Conservation (phyloP, 2,329 filamentous ascomycete species). For the Ophiocordyceps robertsii region DNA sequence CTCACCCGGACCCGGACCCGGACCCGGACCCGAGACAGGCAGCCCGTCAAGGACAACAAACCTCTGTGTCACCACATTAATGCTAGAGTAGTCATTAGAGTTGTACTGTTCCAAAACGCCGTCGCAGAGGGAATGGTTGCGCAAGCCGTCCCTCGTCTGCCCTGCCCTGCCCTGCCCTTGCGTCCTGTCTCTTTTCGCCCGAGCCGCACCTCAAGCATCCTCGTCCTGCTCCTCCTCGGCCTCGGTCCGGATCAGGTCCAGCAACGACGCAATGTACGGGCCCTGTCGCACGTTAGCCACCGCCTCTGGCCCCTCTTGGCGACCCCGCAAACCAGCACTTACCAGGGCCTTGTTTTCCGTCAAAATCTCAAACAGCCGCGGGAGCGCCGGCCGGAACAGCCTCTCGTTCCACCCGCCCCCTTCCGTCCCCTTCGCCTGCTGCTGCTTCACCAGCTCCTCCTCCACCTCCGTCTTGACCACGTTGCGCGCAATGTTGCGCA, state of each 20-base stretch:
- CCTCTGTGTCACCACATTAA: no score
- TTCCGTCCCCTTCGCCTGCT: constrained; percentile 28
- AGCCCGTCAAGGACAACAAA: no score
- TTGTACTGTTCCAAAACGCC: background rate
- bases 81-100: background rate
- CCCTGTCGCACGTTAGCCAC: constrained; percentile 15
- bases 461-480: constrained; percentile 47
- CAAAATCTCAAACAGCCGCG: constrained; percentile 54
- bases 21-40: no score
- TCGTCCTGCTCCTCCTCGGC: constrained; percentile 10
- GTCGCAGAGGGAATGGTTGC: background rate
- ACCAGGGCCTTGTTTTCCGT: constrained; percentile 53
- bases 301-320: background rate
- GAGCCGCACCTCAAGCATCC: background rate
- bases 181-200: no score
- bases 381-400: constrained; percentile 52
- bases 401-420: constrained; percentile 48
- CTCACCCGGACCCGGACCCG: no score
- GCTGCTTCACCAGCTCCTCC: constrained; percentile 36
- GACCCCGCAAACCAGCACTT: constrained; percentile 12
- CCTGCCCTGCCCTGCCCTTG: background rate
- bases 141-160: background rate
- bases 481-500: constrained; percentile 65
- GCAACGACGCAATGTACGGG: constrained; percentile 25
- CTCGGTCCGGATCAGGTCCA: constrained; percentile 22